Conservation (phyloP, 345 rosid species). For the Geranium brycei region DNA sequence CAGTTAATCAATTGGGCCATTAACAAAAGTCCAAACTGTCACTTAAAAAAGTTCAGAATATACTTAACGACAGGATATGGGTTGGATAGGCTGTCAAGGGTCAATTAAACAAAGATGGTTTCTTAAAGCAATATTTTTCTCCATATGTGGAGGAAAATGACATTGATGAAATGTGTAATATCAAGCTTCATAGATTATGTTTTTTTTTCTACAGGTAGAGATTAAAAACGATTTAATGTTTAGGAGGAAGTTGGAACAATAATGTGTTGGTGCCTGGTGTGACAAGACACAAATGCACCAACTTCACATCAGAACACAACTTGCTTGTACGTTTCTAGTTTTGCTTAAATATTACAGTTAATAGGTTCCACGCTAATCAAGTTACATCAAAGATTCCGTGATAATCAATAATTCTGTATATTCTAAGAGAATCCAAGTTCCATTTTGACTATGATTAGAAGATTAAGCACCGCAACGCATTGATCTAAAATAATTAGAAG, state of each 20-base stretch:
- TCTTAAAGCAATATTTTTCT: not conserved
- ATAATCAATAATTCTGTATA: no score
- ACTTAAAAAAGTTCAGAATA: no score
- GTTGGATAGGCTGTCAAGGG: not conserved
- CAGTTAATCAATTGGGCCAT: no score
- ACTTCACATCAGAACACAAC: not conserved
- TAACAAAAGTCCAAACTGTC: no score
- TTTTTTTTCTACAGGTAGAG: not conserved
- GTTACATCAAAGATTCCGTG: no score
- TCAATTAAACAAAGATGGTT: not conserved
- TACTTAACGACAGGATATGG: not conserved
- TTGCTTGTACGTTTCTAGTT: no score
- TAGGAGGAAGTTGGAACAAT: not conserved
- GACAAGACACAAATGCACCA: not conserved
- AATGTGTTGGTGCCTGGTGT: not conserved
- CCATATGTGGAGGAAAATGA: not conserved
- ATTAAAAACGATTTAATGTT: not conserved
- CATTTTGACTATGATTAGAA: no score
- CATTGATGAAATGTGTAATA: not conserved
- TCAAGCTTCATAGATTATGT: not conserved
- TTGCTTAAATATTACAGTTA: no score
- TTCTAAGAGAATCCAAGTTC: no score
- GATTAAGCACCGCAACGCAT: no score
- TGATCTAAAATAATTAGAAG: no score
- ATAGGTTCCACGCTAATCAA: no score